These are phyloP conservation scores for Pavlovales sp. DNA, from an alignment of 208 protist genomes.

Conservation along the genomic window DNA sequence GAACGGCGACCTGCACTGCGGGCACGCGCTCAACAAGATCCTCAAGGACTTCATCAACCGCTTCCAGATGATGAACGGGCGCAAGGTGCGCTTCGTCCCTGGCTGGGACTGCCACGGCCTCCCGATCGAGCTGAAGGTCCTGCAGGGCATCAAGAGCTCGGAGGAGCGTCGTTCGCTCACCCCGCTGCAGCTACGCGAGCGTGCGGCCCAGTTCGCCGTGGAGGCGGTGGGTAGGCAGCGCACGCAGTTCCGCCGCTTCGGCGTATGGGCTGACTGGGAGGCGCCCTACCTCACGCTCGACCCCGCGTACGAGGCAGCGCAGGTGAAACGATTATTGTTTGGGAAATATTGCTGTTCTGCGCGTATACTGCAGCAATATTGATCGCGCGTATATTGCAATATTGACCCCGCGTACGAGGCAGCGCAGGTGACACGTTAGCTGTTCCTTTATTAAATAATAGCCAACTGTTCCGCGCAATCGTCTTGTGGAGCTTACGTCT, in stretches of 20 bases:
- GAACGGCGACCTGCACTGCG: constrained; percentile 73
- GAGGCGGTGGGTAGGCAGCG: constrained; percentile 45
- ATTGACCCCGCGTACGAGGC: constrained; percentile 51
- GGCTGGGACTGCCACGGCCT: constrained; percentile 80
- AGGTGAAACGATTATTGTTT: too few species aligned
- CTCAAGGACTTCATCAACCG: constrained; percentile 74
- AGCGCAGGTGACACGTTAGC: too few species aligned
- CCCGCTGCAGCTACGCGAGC: constrained; percentile 39
- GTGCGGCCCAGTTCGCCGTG: constrained; percentile 24
- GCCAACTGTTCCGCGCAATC: too few species aligned
- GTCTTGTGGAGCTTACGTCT: too few species aligned
- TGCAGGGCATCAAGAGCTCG: constrained; percentile 31
- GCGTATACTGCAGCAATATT: too few species aligned
- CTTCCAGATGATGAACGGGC: constrained; percentile 65
- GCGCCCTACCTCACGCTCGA: constrained; percentile 51
- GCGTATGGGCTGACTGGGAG: constrained; percentile 47
- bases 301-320: constrained; percentile 48
- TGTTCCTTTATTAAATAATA: too few species aligned
- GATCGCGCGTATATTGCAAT: too few species aligned
- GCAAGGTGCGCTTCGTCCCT: constrained; percentile 61
- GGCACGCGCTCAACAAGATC: constrained; percentile 69
- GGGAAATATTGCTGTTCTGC: too few species aligned
- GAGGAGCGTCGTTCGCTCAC: constrained; percentile 36
- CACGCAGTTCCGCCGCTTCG: constrained; percentile 35
- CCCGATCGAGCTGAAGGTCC: constrained; percentile 76